Base-by-base conservation (phyloP, 169 alveolate species). In the Cryptosporidium ryanae region DNA sequence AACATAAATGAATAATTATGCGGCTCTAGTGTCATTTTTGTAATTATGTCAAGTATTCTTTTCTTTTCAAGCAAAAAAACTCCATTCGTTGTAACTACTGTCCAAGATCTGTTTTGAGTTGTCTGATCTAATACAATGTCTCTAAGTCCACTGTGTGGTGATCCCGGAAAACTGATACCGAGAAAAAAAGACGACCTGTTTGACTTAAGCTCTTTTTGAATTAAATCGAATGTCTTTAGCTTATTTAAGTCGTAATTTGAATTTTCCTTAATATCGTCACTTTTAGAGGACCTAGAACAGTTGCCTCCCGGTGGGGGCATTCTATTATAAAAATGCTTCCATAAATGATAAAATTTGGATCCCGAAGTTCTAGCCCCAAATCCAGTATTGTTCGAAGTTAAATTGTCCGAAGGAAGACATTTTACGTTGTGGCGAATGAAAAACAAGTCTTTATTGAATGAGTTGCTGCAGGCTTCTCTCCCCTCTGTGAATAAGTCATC, bases 1-100 rank as follows among this genome's bases (percentile, higher is more conserved):
- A 76, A 25, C 87, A 76, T 76, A 76, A 38, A 76, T n/a, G 87
- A 76, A 38, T 76, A 76, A 25, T 76, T 76, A 12, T 76, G 87
- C 6, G 87, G 87, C 15, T 76, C 87, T 12, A 76, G 25, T 32
- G 87, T 59, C 64, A 76, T 76, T 21, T 43, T 55, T 38, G 87
- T 76, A 23, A 76, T 61, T 55, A 76, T 76, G 59, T 76, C 87
- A 32, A 76, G 44, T 21, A 76, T 46, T 34, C 43, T 76, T 18
- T 48, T 32, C 25, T 76, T 76, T 1, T 76, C 87, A 18, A 76
- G 29, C 29, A 76, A 32, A 23, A 76, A 76, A 57, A 76, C 44
- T 25, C 87, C 87, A 13, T 55, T 76, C 18, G 87, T 76, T 34
- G 87, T 57, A 25, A 76, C 23, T 64, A 76, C 50, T 43, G 71